phyloP scores from a whole-genome alignment of 1,284 basidiomycete genomes.

The Kalmanozyma brasiliensis region DNA sequence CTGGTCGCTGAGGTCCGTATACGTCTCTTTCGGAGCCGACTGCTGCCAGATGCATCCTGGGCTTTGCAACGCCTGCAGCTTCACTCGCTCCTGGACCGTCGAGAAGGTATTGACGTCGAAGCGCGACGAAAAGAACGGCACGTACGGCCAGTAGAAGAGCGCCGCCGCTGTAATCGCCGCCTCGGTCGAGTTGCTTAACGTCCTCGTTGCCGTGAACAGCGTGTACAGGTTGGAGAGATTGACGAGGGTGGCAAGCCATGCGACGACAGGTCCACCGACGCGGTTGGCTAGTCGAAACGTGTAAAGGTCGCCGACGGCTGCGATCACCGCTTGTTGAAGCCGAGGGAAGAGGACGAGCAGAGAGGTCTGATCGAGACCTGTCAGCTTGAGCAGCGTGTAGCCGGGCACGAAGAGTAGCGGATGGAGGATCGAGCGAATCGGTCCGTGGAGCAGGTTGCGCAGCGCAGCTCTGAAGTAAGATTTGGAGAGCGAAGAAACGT shows the following conservation, averaged over 20 bases:
- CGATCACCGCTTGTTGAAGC: slow-evolving; percentile 81
- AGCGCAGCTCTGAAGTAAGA: slow-evolving; percentile 10
- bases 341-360: slow-evolving; percentile 73
- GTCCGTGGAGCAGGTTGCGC: slow-evolving; percentile 40
- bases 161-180: slow-evolving; percentile 84
- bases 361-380: slow-evolving; percentile 72
- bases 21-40: background rate
- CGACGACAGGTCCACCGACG: slow-evolving; percentile 75
- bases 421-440: slow-evolving; percentile 68
- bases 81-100: slow-evolving; percentile 3
- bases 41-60: slow-evolving; percentile 16
- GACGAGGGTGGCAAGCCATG: slow-evolving; percentile 71
- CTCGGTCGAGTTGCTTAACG: slow-evolving; percentile 92
- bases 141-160: slow-evolving; percentile 77
- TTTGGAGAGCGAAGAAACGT: background rate
- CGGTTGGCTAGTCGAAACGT: slow-evolving; percentile 75
- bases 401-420: slow-evolving; percentile 77
- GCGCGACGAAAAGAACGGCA: slow-evolving; percentile 17
- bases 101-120: slow-evolving; percentile 16
- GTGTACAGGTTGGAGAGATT: slow-evolving; percentile 89
- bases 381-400: slow-evolving; percentile 77
- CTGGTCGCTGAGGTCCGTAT: background rate
- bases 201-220: slow-evolving; percentile 82
- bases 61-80: slow-evolving; percentile 5
- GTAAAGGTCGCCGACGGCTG: slow-evolving; percentile 83